Base-by-base conservation (phyloP, 2,329 filamentous ascomycete genomes). In the Claviceps paspali region DNA sequence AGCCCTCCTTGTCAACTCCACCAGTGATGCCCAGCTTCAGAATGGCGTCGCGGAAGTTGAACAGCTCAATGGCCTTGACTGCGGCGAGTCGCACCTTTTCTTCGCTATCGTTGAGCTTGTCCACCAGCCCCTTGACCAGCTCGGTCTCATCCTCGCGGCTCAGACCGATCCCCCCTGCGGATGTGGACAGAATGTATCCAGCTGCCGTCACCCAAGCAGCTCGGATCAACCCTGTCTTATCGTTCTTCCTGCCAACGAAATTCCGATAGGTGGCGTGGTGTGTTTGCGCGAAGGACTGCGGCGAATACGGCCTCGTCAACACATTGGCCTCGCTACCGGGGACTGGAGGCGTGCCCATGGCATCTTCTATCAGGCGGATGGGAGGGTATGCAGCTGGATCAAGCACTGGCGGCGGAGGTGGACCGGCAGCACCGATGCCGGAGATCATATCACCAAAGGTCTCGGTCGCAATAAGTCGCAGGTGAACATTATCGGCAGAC, bases 401-500 rank as follows among this genome's bases (percentile, higher is more conserved):
- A 51, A 94, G 68, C 2, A 65, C 58, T 8, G 80, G 73, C 6
- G 75, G 62, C 11, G 81, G 73, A 12, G 87, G 85, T 38, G 84
- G 82, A 0, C 88, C 88, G 43, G 87, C 85, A 42, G 88, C 83
- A 35, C 88, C 88, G 53, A 96, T 92, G 5, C 88, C 88, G 29
- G 88, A 80, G 19, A 92, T 81, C 67, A 98, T 87, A 52, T 96
- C 88, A 37, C 92, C 91, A 28, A 98, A 74, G 0, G 91, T 94
- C 57, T 96, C 85, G 0, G 88, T 93, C 2, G 88, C 88, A 40
- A 98, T 70, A 41, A 84, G 71, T 37, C 91, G 82, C 38, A 98
- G 64, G 47, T 91, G 78, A 3, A 87, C 69, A 42, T 92, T 92
- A 52, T 98, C 91, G 0, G 87, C 86, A 3, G 80, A 82, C 36